Percentiles rank a stretch among this genome's conserved stretches.
Conservation (phyloP, 352 stramenopile species). For the Globisporangium paddicum region DNA sequence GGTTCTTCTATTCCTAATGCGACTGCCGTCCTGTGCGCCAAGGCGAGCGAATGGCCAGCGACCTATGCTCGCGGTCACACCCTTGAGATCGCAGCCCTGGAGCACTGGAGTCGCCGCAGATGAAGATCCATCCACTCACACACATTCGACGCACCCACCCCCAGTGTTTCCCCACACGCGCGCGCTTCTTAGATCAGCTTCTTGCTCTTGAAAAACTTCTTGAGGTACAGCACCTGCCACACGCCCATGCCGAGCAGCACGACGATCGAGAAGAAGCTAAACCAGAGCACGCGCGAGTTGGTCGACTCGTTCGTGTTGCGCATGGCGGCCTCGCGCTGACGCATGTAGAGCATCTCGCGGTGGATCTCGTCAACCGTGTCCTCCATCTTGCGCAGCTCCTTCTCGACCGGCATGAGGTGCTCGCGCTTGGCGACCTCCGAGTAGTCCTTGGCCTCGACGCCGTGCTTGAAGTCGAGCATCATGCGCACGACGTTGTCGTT, state of each 20-base stretch:
- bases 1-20: constrained; percentile 6
- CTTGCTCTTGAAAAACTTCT: constrained; percentile 92
- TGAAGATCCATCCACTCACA: not conserved
- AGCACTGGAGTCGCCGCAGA: not conserved
- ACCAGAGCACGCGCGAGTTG: constrained; percentile 87
- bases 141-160: not conserved
- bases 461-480: constrained; percentile 87
- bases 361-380: constrained; percentile 88
- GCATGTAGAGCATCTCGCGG: constrained; percentile 89
- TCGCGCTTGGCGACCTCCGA: constrained; percentile 85
- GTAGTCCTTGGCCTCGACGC: constrained; percentile 87
- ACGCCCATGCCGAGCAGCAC: constrained; percentile 82
- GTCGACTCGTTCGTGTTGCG: constrained; percentile 89
- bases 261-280: constrained; percentile 87
- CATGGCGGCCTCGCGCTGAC: constrained; percentile 79
- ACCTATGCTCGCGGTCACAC: not conserved
- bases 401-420: constrained; percentile 87
- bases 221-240: constrained; percentile 88
- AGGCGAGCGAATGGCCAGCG: not conserved
- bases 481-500: constrained; percentile 69
- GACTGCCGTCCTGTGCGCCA: not conserved
- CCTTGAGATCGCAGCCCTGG: not conserved
- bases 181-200: constrained; percentile 76
- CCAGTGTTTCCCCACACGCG: not conserved
- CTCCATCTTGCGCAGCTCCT: constrained; percentile 88